Percentiles rank a stretch among this genome's conserved stretches.
phyloP scores from a whole-genome alignment of 2,329 filamentous ascomycete species.

The Fusarium metavorans region DNA sequence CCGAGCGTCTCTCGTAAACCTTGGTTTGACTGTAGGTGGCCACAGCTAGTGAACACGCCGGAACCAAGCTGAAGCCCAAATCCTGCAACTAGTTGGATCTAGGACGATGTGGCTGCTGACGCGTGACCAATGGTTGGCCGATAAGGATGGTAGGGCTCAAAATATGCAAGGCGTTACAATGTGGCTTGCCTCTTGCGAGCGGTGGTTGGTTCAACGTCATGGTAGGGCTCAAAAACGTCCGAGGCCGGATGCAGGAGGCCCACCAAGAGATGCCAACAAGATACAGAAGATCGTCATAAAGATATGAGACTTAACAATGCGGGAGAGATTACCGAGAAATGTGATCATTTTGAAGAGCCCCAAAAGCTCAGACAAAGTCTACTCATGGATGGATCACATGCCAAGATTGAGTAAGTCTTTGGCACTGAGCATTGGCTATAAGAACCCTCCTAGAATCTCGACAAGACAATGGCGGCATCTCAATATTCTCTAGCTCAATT shows the following conservation, averaged over 20 bases:
- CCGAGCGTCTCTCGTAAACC: background rate
- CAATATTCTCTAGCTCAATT: background rate
- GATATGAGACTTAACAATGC: background rate
- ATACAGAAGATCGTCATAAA: background rate
- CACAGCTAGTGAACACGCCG: background rate
- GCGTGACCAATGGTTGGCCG: background rate
- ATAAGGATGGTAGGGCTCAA: conserved; percentile 3
- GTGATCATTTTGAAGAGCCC: background rate
- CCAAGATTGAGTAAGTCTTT: background rate
- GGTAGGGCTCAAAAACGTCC: conserved; percentile 6
- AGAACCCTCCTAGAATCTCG: background rate
- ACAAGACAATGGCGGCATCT: background rate
- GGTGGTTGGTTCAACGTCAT: background rate
- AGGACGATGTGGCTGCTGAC: background rate
- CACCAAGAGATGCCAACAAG: background rate
- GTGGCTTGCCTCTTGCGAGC: background rate
- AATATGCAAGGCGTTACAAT: background rate
- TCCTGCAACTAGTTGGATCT: background rate
- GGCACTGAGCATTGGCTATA: background rate
- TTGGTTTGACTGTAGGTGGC: background rate
- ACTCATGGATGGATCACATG: background rate
- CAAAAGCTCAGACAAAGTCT: too few relatives aligned
- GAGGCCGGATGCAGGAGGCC: background rate
- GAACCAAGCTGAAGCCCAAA: background rate
- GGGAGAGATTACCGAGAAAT: background rate